These are phyloP conservation scores for Amphirosellinia nigrospora DNA, from an alignment of 495 filamentous ascomycete genomes.

Conservation along the genomic window DNA sequence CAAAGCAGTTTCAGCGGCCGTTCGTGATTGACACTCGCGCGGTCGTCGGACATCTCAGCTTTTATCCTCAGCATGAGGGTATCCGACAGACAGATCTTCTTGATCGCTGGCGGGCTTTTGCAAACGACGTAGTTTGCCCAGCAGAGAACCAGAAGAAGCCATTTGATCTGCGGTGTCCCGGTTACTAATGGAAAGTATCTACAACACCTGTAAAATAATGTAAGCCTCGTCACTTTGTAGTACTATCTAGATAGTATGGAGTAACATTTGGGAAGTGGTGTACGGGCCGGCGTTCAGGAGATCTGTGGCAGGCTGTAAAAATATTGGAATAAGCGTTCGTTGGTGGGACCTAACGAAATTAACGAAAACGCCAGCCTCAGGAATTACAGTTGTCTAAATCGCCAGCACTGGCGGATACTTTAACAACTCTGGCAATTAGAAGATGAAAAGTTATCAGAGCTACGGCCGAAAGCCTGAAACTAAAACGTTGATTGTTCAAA, in stretches of 20 bases:
- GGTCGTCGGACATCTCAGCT: constrained; percentile 58
- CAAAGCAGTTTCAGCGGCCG: constrained; percentile 34
- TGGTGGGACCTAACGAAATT: background rate
- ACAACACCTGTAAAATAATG: background rate
- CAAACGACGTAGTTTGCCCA: constrained; percentile 50
- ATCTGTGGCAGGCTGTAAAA: background rate
- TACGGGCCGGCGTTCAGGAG: background rate
- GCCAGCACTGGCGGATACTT: background rate
- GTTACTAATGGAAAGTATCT: constrained; percentile 26
- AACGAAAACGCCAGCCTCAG: background rate
- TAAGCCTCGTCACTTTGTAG: background rate
- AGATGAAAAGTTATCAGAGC: background rate
- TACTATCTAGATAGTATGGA: background rate
- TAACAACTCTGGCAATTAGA: background rate
- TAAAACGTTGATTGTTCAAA: background rate
- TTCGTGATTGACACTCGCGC: constrained; percentile 60
- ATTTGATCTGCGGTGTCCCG: constrained; percentile 37
- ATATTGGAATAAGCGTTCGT: background rate
- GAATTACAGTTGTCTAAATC: background rate
- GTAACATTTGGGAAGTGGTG: background rate
- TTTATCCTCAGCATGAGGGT: constrained; percentile 46
- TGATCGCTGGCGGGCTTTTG: constrained; percentile 58
- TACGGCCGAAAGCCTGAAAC: background rate
- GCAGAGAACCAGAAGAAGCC: constrained; percentile 35
- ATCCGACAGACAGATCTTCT: constrained; percentile 59